Evolutionary conservation across 2,329 filamentous ascomycete genomes (phyloP), one percentile per base, ranked within the genome.

Genomic region (Juglanconis juglandina): DNA sequence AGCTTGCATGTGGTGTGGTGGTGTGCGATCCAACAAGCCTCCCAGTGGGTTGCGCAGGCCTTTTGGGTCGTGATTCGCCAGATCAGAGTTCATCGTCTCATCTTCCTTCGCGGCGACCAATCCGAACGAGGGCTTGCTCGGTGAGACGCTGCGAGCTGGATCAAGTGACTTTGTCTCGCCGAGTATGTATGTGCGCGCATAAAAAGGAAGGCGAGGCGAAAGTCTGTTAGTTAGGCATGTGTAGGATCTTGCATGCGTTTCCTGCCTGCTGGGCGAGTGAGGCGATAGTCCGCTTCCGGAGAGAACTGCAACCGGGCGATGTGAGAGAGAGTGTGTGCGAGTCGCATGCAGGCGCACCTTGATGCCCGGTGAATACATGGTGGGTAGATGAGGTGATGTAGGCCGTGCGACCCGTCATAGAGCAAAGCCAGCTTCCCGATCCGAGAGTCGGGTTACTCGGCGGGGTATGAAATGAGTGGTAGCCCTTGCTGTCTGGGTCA

Each of bases 31-130:
- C 42, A 14, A 56, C 41, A 60, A 60, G 60, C 53, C 54, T 53
- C 53, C 53, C 47, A 56, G 34, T 32, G 35, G 52, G 37, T 51
- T 44, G 57, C 51, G 53, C 53, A 17, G 47, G 37, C 42, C 11
- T 30, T 39, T 24, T 24, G 24, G 42, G 54, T 50, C 48, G 54
- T 58, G 50, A 61, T 61, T 61, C 59, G 59, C 46, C 52, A 46
- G 47, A 58, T 58, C 54, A 61, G 50, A 53, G 50, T 53, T 54
- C 49, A 37, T 54, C 60, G 53, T 53, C 53, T 62, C 57, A 62
- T 56, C 37, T 56, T 24, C 42, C 42, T 49, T 32, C 53, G 41
- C 39, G 52, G 35, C 46, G 49, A 49, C 14, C 47, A 59, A 51
- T 39, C 49, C 60, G 53, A 46, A 41, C 41, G 24, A 34, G 49